A percentile compares a stretch with the other conserved stretches of the same genome.
These are phyloP conservation scores for Xylaria digitata DNA, from an alignment of 2,329 filamentous ascomycete species.

Conservation along the genomic window DNA sequence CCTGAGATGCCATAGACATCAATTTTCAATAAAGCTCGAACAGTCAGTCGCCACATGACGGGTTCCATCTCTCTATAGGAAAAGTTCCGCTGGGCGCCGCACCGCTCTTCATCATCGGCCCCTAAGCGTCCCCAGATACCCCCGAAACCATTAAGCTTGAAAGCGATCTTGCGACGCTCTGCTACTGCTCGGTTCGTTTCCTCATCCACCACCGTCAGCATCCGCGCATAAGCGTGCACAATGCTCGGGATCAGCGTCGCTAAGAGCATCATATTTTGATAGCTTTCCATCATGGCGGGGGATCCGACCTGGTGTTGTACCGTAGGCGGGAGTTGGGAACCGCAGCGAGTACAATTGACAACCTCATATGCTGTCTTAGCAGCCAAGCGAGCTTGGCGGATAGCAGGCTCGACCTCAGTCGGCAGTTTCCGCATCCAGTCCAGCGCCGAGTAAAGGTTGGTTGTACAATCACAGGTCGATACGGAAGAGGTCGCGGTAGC, in stretches of 20 bases:
- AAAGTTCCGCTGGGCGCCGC: constrained; percentile 49
- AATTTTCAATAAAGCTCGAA: constrained; percentile 65
- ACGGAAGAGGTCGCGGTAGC: constrained; percentile 12
- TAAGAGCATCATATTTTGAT: constrained; percentile 70
- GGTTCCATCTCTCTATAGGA: constrained; percentile 62
- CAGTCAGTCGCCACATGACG: constrained; percentile 63
- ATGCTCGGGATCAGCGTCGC: constrained; percentile 68
- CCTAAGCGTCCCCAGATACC: constrained; percentile 57
- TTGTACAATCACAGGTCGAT: constrained; percentile 59
- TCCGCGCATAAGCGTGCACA: constrained; percentile 66
- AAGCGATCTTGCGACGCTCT: constrained; percentile 56
- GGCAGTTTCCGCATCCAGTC: constrained; percentile 62
- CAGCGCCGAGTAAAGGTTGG: constrained; percentile 62
- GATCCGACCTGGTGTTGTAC: constrained; percentile 29
- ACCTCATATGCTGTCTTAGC: constrained; percentile 62
- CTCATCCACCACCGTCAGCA: constrained; percentile 66
- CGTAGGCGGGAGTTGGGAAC: constrained; percentile 52
- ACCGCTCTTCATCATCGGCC: constrained; percentile 31
- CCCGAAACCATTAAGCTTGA: constrained; percentile 60
- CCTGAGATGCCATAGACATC: constrained; percentile 66
- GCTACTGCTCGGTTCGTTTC: constrained; percentile 59
- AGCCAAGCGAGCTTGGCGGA: constrained; percentile 61
- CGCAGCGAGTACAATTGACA: constrained; percentile 64
- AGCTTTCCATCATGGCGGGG: constrained; percentile 59
- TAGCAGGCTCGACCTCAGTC: constrained; percentile 57